These are phyloP conservation scores for Erythrophleum ivorense DNA, from an alignment of 331 rosid species.

Conservation along the genomic window DNA sequence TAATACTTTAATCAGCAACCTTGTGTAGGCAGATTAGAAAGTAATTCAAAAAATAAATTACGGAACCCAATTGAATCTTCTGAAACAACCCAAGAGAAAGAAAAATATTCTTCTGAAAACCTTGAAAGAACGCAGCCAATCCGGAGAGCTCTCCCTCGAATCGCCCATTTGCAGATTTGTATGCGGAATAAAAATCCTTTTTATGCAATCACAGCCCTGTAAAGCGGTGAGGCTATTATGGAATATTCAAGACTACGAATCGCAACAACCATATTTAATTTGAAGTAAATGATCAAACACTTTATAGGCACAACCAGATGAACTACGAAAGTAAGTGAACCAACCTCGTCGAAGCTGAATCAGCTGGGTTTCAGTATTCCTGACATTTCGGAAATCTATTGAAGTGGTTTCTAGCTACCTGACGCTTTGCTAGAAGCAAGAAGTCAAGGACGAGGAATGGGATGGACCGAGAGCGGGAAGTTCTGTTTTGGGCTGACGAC, in stretches of 20 bases:
- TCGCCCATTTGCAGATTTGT: constrained; percentile 52
- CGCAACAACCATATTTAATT: background rate
- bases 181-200: background rate
- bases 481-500: background rate
- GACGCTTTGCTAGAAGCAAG: background rate
- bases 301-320: constrained; percentile 2
- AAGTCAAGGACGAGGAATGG: background rate
- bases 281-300: constrained; percentile 45
- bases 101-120: constrained; percentile 35
- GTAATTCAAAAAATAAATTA: background rate
- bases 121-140: constrained; percentile 80
- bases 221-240: background rate
- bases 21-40: background rate
- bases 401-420: background rate
- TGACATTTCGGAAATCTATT: background rate
- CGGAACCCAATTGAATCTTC: constrained; percentile 18
- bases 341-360: background rate
- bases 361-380: background rate
- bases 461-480: constrained; percentile 22
- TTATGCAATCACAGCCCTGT: constrained; percentile 21
- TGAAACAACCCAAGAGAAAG: background rate
- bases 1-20: background rate
- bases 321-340: background rate
- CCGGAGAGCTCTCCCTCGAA: constrained; percentile 81
- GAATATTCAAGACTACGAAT: constrained; percentile 2